Conservation (phyloP, 2,329 filamentous ascomycete genomes). For the Botrytis elliptica region DNA sequence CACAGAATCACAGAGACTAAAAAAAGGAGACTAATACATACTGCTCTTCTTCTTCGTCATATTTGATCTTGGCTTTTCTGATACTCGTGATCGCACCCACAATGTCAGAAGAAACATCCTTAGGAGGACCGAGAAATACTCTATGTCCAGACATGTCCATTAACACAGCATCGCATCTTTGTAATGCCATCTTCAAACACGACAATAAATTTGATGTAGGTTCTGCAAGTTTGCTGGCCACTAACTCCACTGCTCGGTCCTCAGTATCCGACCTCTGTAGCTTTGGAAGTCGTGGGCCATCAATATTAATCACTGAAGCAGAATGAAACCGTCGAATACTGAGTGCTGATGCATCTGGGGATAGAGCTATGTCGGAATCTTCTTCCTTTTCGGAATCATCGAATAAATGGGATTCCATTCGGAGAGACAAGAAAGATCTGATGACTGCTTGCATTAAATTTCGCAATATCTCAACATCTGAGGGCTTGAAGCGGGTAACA, state of each 20-base stretch:
- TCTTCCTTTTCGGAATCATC: conserved; percentile 33
- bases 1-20: not conserved
- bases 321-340: conserved; percentile 18
- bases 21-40: not conserved
- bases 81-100: conserved; percentile 44
- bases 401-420: conserved; percentile 50
- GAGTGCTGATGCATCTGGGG: conserved; percentile 1
- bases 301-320: conserved; percentile 40
- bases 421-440: conserved; percentile 52
- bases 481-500: conserved; percentile 51
- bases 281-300: conserved; percentile 30
- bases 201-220: conserved; percentile 49
- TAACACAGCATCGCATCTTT: conserved; percentile 51
- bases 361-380: conserved; percentile 12
- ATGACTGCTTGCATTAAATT: conserved; percentile 57
- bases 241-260: conserved; percentile 37
- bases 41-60: conserved; percentile 48
- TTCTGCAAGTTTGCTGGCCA: conserved; percentile 43
- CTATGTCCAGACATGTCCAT: conserved; percentile 55
- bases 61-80: conserved; percentile 45
- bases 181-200: conserved; percentile 47
- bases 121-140: conserved; percentile 47
- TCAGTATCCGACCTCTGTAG: conserved; percentile 35
- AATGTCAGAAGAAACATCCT: conserved; percentile 46
- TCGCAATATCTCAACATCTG: conserved; percentile 50